phyloP scores from a whole-genome alignment of 192 early-diverging fungal species.

The Coemansia sp. region DNA sequence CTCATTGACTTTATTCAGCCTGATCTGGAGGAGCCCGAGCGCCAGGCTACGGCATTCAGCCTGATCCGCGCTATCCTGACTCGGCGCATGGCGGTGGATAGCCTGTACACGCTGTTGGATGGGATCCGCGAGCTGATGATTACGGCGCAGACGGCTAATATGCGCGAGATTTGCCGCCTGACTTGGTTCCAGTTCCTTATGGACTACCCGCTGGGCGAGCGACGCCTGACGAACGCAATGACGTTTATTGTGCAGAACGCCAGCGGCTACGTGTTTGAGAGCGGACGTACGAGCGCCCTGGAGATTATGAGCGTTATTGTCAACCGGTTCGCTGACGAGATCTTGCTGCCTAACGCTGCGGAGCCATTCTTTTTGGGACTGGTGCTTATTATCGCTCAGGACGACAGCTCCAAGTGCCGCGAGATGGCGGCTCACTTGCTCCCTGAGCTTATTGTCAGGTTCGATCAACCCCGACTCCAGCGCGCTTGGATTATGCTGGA shows the following conservation, averaged over 20 bases:
- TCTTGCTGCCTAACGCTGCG: slow-evolving; percentile 67
- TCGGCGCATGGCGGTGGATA: slow-evolving; percentile 79
- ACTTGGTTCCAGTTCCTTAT: slow-evolving; percentile 88
- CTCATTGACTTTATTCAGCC: slow-evolving; percentile 78
- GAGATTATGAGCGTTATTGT: slow-evolving; percentile 81
- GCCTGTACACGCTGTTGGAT: slow-evolving; percentile 94
- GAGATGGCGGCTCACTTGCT: slow-evolving; percentile 82
- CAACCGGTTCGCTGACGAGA: slow-evolving; percentile 72
- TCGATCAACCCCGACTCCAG: slow-evolving; percentile 59
- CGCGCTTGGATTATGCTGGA: slow-evolving; percentile 69
- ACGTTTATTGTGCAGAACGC: slow-evolving; percentile 88
- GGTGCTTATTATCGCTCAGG: slow-evolving; percentile 82
- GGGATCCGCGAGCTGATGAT: slow-evolving; percentile 80
- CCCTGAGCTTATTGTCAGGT: slow-evolving; percentile 62
- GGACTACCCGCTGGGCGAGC: slow-evolving; percentile 90
- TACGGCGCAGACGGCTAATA: slow-evolving; percentile 72
- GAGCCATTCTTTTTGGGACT: slow-evolving; percentile 86
- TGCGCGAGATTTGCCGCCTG: slow-evolving; percentile 81
- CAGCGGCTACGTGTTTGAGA: slow-evolving; percentile 81
- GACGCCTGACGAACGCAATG: slow-evolving; percentile 79
- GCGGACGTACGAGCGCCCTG: slow-evolving; percentile 87
- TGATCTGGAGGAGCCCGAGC: slow-evolving; percentile 86
- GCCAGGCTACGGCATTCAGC: slow-evolving; percentile 78
- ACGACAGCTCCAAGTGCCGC: slow-evolving; percentile 89
- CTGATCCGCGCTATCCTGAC: slow-evolving; percentile 85